These are phyloP conservation scores for Exophiala phaeomuriformis DNA, from an alignment of 2,329 filamentous ascomycete genomes.

Conservation along the genomic window DNA sequence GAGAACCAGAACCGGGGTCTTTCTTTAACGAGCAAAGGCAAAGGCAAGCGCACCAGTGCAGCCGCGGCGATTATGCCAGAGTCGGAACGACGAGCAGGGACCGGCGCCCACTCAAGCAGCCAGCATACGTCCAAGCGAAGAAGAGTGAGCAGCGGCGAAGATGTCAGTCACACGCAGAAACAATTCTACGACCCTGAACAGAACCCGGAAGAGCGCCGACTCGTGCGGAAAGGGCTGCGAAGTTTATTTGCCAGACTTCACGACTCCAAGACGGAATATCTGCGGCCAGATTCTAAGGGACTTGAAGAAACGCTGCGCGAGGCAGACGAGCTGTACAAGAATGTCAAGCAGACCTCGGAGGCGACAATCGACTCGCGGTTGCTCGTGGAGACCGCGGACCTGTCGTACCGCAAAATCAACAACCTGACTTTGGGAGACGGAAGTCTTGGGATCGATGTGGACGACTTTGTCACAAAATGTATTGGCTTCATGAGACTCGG, in stretches of 20 bases:
- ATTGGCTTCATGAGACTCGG: conserved; percentile 77
- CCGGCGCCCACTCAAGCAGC: conserved; percentile 25
- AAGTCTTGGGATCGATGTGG: conserved; percentile 71
- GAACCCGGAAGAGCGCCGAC: conserved; percentile 62
- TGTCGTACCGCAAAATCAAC: conserved; percentile 70
- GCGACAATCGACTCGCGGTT: conserved; percentile 85
- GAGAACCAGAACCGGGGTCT: conserved; percentile 36
- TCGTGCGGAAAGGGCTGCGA: conserved; percentile 62
- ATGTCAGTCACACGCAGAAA: conserved; percentile 37
- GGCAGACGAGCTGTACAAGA: conserved; percentile 57
- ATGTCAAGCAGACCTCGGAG: conserved; percentile 80
- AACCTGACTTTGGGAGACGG: conserved; percentile 66
- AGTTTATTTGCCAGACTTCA: conserved; percentile 57
- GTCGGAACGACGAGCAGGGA: neutral
- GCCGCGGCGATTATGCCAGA: conserved; percentile 6
- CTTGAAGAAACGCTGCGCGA: conserved; percentile 59
- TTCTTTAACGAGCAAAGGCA: conserved; percentile 22
- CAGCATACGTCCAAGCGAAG: conserved; percentile 38
- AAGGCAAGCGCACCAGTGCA: conserved; percentile 41
- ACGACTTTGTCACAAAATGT: conserved; percentile 86
- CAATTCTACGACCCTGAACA: conserved; percentile 75
- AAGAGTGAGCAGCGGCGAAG: conserved; percentile 31
- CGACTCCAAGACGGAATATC: conserved; percentile 59
- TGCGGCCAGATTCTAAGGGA: conserved; percentile 58
- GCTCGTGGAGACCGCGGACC: conserved; percentile 70